Evolutionary conservation across 257 asterid species (phyloP), one percentile per base, ranked within the genome.

Genomic region (Avicennia marina): DNA sequence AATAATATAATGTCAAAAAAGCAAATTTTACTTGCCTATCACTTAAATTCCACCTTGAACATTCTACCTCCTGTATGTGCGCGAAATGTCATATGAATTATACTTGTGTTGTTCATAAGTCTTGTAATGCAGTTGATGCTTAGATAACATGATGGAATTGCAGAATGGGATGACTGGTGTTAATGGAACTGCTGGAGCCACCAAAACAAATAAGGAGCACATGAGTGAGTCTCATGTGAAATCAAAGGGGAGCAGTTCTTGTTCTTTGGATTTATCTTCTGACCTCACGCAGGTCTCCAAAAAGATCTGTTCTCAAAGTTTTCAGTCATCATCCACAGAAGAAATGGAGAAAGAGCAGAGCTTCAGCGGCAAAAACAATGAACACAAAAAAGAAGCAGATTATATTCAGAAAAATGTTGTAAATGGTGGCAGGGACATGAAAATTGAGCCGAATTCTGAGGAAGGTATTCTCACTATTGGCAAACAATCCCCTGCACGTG

Each of bases 241-340:
- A 50, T 60, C 59, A 21, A 69, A 71, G 12, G 73, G 44, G 32
- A 46, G 58, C 57, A 69, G 70, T 24, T 70, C 85, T 56, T 53
- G 43, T 58, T 78, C 84, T 51, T 76, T 66, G 39, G 78, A 79
- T 71, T 54, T 81, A 43, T 72, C 86, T 60, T 74, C 89, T 59
- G 85, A 84, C 70, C 70, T 78, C 53, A 70, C 72, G 13, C 78
- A 84, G 82, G 67, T 81, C 61, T 64, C 87, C 6, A 73, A 42
- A 63, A 78, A 66, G 70, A 67, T 79, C 29, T 65, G 63, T 51
- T 68, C 72, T 34, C 73, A 16, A 25, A 60, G 71, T 62, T 58
- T 45, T 44, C 75, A 65, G 44, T 54, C 64, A 53, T 49, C 66
- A 11, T 49, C 68, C n/a, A 41, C 69, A 27, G 81, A 41, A 64